phyloP scores from a whole-genome alignment of 83 land plant genomes.

The Thuja plicata region DNA sequence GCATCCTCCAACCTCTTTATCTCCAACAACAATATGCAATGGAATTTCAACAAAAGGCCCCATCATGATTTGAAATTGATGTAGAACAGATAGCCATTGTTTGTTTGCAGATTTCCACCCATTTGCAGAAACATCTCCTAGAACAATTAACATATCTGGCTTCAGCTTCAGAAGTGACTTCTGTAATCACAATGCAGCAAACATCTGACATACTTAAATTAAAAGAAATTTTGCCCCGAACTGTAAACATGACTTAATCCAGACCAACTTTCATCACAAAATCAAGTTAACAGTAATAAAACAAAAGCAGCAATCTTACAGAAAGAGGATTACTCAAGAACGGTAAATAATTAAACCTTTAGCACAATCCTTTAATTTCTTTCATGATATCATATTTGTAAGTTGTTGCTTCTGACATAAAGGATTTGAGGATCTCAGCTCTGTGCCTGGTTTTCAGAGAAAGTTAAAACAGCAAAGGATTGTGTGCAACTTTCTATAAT shows the following conservation, averaged over 20 bases:
- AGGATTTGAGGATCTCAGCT: neutral
- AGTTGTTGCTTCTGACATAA: neutral
- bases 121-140: constrained; percentile 61
- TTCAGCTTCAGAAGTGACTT: constrained; percentile 43
- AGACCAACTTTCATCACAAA: neutral
- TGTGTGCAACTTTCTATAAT: neutral
- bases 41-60: constrained; percentile 53
- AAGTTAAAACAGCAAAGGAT: neutral
- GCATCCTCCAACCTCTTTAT: constrained; percentile 64
- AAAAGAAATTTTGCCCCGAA: neutral
- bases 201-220: neutral
- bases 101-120: constrained; percentile 38
- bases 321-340: neutral
- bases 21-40: constrained; percentile 47
- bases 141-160: constrained; percentile 62
- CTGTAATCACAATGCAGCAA: constrained; percentile 27
- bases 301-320: neutral
- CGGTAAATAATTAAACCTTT: neutral
- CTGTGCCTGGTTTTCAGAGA: neutral
- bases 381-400: neutral
- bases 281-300: neutral
- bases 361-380: neutral
- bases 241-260: neutral
- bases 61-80: constrained; percentile 38
- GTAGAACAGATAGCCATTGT: constrained; percentile 46